Evolutionary conservation across 345 rosid species (phyloP).

Genomic region (Syzygium aqueum): DNA sequence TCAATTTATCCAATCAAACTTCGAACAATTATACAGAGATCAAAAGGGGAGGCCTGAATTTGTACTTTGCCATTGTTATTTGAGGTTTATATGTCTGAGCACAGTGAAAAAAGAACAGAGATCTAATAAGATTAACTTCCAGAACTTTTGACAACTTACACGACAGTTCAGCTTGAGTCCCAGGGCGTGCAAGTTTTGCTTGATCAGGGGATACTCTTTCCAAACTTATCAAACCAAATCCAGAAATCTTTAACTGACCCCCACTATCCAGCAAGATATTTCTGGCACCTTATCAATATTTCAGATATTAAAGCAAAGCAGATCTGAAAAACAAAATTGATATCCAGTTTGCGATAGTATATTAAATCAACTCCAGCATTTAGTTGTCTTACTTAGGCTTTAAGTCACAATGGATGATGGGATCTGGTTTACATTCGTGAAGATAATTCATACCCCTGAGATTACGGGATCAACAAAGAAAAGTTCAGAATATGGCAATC

Average conservation of each 20-base stretch:
- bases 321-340: neutral
- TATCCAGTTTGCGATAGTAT: neutral
- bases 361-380: conserved; percentile 32
- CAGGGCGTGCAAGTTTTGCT: conserved; percentile 41
- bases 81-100: neutral
- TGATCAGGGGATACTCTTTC: conserved; percentile 48
- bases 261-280: conserved; percentile 96
- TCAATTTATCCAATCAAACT: neutral
- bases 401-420: conserved; percentile 74
- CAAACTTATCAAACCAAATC: conserved; percentile 68
- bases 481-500: neutral
- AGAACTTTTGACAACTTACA: conserved; percentile 34
- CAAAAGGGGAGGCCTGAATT: neutral
- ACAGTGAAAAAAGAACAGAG: neutral
- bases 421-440: conserved; percentile 13
- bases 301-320: conserved; percentile 58
- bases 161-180: conserved; percentile 29
- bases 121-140: neutral
- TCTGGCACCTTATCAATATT: conserved; percentile 98
- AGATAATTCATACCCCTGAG: conserved; percentile 7
- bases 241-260: conserved; percentile 76
- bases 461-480: neutral
- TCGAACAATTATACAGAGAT: neutral
- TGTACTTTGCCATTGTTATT: neutral
- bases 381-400: conserved; percentile 88